These are phyloP conservation scores for Annulohypoxylon truncatum DNA, from an alignment of 2,329 filamentous ascomycete genomes.

Conservation along the genomic window DNA sequence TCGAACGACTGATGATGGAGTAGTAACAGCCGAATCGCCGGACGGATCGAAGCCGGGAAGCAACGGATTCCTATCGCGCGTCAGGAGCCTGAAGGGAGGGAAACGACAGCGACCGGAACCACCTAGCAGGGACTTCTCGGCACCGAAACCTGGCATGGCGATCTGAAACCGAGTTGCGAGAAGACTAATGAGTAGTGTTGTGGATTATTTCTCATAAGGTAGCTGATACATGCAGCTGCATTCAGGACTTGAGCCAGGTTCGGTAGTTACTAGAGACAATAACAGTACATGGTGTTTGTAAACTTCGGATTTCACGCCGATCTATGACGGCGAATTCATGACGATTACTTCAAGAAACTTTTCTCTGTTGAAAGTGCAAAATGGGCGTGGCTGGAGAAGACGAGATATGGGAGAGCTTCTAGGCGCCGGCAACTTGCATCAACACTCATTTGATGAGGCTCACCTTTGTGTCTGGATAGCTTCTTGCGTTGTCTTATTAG, in stretches of 20 bases:
- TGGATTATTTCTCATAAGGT: slow-evolving; percentile 26
- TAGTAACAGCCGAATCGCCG: slow-evolving; percentile 55
- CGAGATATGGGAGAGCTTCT: slow-evolving; percentile 4
- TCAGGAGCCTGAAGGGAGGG: slow-evolving; percentile 84
- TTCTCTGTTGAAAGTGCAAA: slow-evolving; percentile 23
- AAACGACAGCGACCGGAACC: slow-evolving; percentile 61
- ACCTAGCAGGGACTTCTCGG: slow-evolving; percentile 42
- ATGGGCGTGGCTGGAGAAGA: slow-evolving; percentile 3
- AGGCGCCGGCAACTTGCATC: slow-evolving; percentile 29
- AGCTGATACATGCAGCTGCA: slow-evolving; percentile 17
- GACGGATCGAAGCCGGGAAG: slow-evolving; percentile 59
- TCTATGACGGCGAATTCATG: slow-evolving; percentile 19
- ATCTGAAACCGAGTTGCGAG: slow-evolving; percentile 31
- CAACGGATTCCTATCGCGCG: slow-evolving; percentile 78
- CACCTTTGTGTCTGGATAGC: slow-evolving; percentile 42
- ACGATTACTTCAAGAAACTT: slow-evolving; percentile 30
- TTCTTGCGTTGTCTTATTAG: slow-evolving; percentile 38
- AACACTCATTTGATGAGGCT: slow-evolving; percentile 38
- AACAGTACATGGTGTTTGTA: slow-evolving; percentile 18
- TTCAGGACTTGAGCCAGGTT: slow-evolving; percentile 3
- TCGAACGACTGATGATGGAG: slow-evolving; percentile 70
- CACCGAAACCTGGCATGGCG: slow-evolving; percentile 40
- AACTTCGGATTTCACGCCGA: slow-evolving; percentile 13
- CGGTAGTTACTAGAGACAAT: slow-evolving; percentile 10
- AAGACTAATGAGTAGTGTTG: slow-evolving; percentile 4